Evolutionary conservation across 441 rosid species (phyloP), one percentile per base, ranked within the genome.

Genomic region (Theobroma grandiflorum): DNA sequence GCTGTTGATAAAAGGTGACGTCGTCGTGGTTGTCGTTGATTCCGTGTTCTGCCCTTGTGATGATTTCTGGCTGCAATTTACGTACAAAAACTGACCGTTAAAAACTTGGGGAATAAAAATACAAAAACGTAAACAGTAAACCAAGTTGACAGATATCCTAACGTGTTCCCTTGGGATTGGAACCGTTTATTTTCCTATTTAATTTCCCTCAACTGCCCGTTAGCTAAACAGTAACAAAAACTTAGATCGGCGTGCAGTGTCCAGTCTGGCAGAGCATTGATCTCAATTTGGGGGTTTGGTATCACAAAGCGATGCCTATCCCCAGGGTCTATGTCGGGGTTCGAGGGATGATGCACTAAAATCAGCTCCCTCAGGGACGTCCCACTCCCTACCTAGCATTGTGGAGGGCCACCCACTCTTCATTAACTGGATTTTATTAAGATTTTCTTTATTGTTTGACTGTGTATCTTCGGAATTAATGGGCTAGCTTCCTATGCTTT

Each of bases 51-150:
- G 22, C 75, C 53, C 62, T 15, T 80, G 91, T 0, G 94, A 87
- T 12, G 99, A 84, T 82, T 95, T 95, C 78, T 92, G 98, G 79
- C 99, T 95, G 94, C 84, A 90, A 66, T 76, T 72, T 35, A 43
- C 18, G 52, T 61, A 15, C 61, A 58, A 57, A 15, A 86, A 64
- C 15, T 83, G 31, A 58, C 83, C 87, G 91, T 85, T 84, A 82
- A 67, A 37, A 64, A 67, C 49, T 7, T 18, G 20, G 6, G 15
- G 18, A 45, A 57, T 52, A n/a, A 31, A 35, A 38, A 62, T 42
- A 26, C 40, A 10, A 0, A 40, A 83, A 57, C 7, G 47, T 79
- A 53, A 78, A 79, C 80, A 82, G 81, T 64, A 80, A 74, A 64
- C 11, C 26, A 0, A n/a, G 40, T 20, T 14, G 33, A 68, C 33